Conservation (phyloP, 192 early-diverging fungal species). For the Thamnidium elegans region DNA sequence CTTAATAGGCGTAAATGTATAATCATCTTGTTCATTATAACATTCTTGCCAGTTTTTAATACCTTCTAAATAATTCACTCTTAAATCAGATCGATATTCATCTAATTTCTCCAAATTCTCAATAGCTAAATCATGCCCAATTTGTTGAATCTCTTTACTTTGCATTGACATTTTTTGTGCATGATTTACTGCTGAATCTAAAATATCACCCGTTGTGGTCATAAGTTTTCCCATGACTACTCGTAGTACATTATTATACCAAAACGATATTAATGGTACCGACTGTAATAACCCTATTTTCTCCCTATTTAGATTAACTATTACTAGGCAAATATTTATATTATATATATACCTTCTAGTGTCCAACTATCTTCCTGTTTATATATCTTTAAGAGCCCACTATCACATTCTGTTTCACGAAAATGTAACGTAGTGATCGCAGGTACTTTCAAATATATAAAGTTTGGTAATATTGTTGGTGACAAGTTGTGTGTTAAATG, state of each 20-base stretch:
- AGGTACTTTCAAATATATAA: slow-evolving; percentile 46
- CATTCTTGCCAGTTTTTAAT: slow-evolving; percentile 8
- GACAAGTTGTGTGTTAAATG: slow-evolving; percentile 49
- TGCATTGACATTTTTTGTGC: slow-evolving; percentile 31
- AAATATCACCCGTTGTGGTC: slow-evolving; percentile 46
- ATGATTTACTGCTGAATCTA: slow-evolving; percentile 39
- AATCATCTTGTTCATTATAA: slow-evolving; percentile 3
- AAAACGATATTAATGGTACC: slow-evolving; percentile 54
- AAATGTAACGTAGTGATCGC: slow-evolving; percentile 52
- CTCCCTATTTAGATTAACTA: not conserved
- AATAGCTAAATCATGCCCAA: slow-evolving; percentile 30
- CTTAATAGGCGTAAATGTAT: slow-evolving; percentile 2
- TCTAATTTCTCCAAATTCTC: slow-evolving; percentile 28
- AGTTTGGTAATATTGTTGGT: slow-evolving; percentile 47
- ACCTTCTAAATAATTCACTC: slow-evolving; percentile 23
- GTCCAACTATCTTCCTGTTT: slow-evolving; percentile 60
- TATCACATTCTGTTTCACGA: slow-evolving; percentile 40
- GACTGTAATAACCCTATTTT: slow-evolving; percentile 43
- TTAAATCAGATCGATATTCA: slow-evolving; percentile 30
- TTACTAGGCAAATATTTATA: no score
- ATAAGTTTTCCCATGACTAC: slow-evolving; percentile 47
- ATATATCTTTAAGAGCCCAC: slow-evolving; percentile 46
- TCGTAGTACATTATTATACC: slow-evolving; percentile 54
- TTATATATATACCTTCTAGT: slow-evolving; percentile 38
- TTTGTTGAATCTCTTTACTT: slow-evolving; percentile 30